Base-by-base conservation (phyloP, 2,329 filamentous ascomycete species). In the Stromatinia cepivora region DNA sequence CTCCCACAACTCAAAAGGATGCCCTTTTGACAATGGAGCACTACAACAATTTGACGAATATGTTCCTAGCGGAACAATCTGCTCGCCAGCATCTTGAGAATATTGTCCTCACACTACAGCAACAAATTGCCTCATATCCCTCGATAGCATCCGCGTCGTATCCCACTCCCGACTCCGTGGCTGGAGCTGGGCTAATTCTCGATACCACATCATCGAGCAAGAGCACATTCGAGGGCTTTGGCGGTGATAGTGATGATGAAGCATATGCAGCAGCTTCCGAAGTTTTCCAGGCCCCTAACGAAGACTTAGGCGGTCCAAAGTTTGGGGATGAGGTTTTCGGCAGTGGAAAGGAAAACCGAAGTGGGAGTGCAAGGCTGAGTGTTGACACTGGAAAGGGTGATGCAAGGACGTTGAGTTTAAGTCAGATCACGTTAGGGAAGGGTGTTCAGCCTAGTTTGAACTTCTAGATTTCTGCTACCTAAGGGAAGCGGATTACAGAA, bases 341-440 rank as follows among this genome's bases (percentile, higher is more conserved):
- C 70, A 52, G 78, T 80, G 79, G 81, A 63, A 50, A 79, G 81
- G 68, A 50, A 28, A 62, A 58, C 50, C 70, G 63, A 63, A 69
- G 45, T 50, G 52, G 65, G 3, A 57, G 59, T 46, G 39, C 9
- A 17, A 39, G 57, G 25, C 25, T n/a, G 46, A 54, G n/a, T 22
- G 45, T 28, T 66, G 84, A 85, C 71, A 87, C 82, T 76, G 87
- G 88, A 64, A 84, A 85, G 71, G 86, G 81, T 76, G 87, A 88
- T 1, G 87, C 86, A 31, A 85, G 86, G 72, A 90, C 87, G 56
- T 82, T 92, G 75, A 91, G 86, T 39, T 81, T 90, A 15, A 87
- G 86, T 70, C 86, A 87, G 75, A 78, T 89, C 73, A 89, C 87
- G 0, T 79, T 85, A 34, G 58, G 58, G 20, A 68, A 34, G 73